Evolutionary conservation across 257 asterid species (phyloP).

Genomic region (Lycium barbarum): DNA sequence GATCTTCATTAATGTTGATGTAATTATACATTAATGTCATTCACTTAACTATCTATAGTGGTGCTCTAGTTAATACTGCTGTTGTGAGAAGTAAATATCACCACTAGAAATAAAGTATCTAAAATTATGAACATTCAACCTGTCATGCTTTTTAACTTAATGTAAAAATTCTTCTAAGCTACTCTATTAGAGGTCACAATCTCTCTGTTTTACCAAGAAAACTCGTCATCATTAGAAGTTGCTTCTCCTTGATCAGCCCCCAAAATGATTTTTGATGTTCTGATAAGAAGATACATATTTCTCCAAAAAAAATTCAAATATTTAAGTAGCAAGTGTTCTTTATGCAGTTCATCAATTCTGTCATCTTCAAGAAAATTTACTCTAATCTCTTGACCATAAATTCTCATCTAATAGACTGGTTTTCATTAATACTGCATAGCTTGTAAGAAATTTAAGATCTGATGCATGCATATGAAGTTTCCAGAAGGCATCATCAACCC

Average conservation of each 20-base stretch:
- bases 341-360: background rate
- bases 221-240: background rate
- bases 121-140: background rate
- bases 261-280: background rate
- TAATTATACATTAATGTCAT: background rate
- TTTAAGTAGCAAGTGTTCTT: background rate
- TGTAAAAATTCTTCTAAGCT: background rate
- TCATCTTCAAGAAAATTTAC: background rate
- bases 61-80: background rate
- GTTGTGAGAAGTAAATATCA: background rate
- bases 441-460: background rate
- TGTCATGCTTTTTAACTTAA: background rate
- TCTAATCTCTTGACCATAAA: background rate
- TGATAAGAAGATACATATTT: background rate
- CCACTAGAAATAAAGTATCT: slow-evolving; percentile 3
- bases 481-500: background rate
- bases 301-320: background rate
- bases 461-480: slow-evolving; percentile 1
- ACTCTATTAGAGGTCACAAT: background rate
- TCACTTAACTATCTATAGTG: background rate
- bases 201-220: background rate
- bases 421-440: background rate
- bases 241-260: slow-evolving; percentile 20
- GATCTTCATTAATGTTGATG: slow-evolving; percentile 5
- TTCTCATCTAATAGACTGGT: background rate